Evolutionary conservation across 441 rosid species (phyloP), one percentile per base, ranked within the genome.

Genomic region (Manihot esculenta): DNA sequence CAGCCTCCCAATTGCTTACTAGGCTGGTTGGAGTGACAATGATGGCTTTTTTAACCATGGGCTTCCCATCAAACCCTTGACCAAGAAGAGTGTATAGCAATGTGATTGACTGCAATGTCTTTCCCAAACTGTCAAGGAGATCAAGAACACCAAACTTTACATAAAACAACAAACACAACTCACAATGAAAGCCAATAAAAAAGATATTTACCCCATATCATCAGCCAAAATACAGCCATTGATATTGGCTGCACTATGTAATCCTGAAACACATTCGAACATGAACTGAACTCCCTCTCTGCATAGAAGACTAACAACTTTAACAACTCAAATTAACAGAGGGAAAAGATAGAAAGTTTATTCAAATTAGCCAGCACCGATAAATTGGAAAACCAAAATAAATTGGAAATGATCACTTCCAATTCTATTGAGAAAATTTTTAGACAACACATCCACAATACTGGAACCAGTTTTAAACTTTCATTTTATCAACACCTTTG

Each of bases 281-380:
- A 95, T 91, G 82, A 95, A 95, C 80, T 89, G 99, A 77, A 95
- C 98, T 67, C 99, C 99, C 79, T 95, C 99, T 79, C 99, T 95
- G 93, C 87, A 88, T 51, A 62, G 56, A 76, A 63, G 21, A 44
- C 23, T 64, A 53, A 77, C 45, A 24, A 58, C 58, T 51, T 67
- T 61, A 27, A 47, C 23, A 73, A 53, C 64, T 69, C 20, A 58
- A 60, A 20, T 0, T n/a, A 63, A 33, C 47, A 27, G 24, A 38
- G n/a, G 27, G 54, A 42, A 14, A 42, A 33, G 4, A 42, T 18
- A 41, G 30, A 3, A 62, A 38, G 2, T 38, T 54, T 14, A 35
- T 23, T 35, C 4, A 42, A 13, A 67, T 21, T 21, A 33, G 30
- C 53, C 55, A 6, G 10, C 13, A 18, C 51, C 0, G 2, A 33